Conservation (phyloP, 768 basidiomycete species). For the Suillus tomentosus region DNA sequence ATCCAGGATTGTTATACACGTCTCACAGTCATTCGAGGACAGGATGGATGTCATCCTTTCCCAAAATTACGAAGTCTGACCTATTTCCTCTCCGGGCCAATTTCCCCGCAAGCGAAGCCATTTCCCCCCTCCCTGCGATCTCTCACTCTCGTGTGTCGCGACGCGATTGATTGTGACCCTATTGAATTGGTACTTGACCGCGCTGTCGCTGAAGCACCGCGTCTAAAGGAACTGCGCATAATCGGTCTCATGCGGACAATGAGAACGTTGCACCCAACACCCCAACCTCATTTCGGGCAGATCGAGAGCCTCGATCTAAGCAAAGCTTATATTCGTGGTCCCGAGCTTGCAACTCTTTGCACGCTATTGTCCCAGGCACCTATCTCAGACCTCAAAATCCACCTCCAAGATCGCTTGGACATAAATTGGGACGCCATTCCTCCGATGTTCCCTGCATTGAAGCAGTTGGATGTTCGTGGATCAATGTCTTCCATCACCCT, state of each 20-base stretch:
- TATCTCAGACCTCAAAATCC: constrained; percentile 8
- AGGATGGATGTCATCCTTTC: constrained; percentile 5
- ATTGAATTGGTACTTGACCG: constrained; percentile 2
- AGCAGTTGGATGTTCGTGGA: constrained; percentile 9
- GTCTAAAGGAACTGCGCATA: constrained; percentile 1
- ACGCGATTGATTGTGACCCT: constrained; percentile 5
- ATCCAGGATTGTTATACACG: constrained; percentile 1
- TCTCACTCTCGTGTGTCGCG: constrained; percentile 8
- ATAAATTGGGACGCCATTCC: constrained; percentile 5
- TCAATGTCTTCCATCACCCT: background rate
- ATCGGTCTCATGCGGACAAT: background rate
- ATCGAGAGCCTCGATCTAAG: constrained; percentile 8
- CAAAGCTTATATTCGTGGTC: constrained; percentile 3
- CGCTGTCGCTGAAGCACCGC: background rate
- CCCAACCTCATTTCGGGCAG: background rate
- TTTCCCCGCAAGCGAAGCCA: constrained; percentile 7
- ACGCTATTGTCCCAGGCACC: constrained; percentile 1
- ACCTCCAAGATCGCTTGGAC: constrained; percentile 5
- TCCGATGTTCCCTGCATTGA: constrained; percentile 9
- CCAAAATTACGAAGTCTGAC: constrained; percentile 9
- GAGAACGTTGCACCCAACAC: background rate
- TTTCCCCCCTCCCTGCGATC: constrained; percentile 12
- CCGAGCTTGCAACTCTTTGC: constrained; percentile 4
- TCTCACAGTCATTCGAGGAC: constrained; percentile 9
- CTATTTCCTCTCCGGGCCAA: constrained; percentile 9